Conservation (phyloP, 805 yeast species). For the Nakazawaea wickerhamii region DNA sequence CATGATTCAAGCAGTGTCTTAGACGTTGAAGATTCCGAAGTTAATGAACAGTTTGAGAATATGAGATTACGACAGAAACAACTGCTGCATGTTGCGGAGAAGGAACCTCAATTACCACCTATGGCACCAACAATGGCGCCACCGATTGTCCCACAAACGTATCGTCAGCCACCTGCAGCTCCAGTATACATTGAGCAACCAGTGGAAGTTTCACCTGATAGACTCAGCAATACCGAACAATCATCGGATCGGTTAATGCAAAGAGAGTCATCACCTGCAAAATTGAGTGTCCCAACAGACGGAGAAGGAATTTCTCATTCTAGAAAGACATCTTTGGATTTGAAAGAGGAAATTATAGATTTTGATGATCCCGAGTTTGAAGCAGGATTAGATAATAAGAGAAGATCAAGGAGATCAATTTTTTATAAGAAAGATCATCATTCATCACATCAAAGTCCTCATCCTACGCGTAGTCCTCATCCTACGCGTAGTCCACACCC, state of each 20-base stretch:
- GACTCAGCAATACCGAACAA: too few relatives aligned
- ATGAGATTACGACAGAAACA: conserved; percentile 5
- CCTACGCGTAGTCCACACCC: neutral
- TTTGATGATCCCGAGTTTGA: conserved; percentile 12
- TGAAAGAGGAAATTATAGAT: conserved; percentile 11
- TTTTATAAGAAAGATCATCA: conserved; percentile 7
- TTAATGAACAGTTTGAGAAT: neutral
- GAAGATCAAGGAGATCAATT: conserved; percentile 1
- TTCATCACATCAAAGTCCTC: neutral
- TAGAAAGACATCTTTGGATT: conserved; percentile 8
- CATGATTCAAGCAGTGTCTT: conserved; percentile 4
- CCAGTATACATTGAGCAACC: neutral
- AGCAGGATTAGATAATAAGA: conserved; percentile 2
- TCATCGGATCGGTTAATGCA: too few relatives aligned
- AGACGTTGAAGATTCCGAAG: conserved; percentile 8
- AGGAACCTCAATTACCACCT: neutral
- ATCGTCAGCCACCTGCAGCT: too few relatives aligned
- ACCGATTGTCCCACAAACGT: too few relatives aligned
- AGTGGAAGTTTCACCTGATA: neutral
- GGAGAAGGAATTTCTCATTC: neutral
- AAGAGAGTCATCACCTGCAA: neutral
- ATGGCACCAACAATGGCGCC: neutral
- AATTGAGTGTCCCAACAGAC: neutral
- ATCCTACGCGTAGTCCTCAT: neutral
- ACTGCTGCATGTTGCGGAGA: neutral